These are phyloP conservation scores for Cercospora zeina DNA, from an alignment of 2,329 filamentous ascomycete species.

Conservation along the genomic window DNA sequence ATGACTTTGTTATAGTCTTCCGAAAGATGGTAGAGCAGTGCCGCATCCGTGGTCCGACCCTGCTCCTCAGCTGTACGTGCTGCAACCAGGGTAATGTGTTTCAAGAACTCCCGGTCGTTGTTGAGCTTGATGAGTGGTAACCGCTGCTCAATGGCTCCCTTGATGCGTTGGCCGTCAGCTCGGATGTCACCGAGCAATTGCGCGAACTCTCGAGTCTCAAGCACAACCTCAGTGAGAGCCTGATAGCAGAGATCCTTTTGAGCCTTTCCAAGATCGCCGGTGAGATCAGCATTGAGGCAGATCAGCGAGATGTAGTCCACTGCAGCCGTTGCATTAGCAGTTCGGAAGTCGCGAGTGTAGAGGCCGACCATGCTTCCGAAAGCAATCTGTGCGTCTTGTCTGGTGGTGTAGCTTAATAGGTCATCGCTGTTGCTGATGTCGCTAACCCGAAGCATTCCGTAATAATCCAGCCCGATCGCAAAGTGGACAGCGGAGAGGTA, in stretches of 20 bases:
- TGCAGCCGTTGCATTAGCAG: constrained; percentile 82
- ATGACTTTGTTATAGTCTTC: constrained; percentile 96
- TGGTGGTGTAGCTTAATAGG: constrained; percentile 64
- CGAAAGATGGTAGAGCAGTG: constrained; percentile 89
- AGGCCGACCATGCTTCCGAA: constrained; percentile 92
- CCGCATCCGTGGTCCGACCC: constrained; percentile 87
- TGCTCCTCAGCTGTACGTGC: constrained; percentile 92
- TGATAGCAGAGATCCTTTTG: constrained; percentile 86
- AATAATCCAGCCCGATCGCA: constrained; percentile 82
- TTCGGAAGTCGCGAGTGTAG: constrained; percentile 94
- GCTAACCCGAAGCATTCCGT: constrained; percentile 82
- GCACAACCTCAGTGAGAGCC: constrained; percentile 85
- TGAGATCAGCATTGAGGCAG: constrained; percentile 84
- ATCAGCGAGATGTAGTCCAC: constrained; percentile 92
- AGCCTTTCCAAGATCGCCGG: constrained; percentile 69
- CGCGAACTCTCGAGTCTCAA: constrained; percentile 97
- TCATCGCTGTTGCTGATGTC: constrained; percentile 76
- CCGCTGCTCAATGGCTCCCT: constrained; percentile 83
- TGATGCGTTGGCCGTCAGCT: constrained; percentile 79
- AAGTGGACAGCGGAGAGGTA: constrained; percentile 96
- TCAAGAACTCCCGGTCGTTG: constrained; percentile 80
- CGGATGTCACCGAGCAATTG: constrained; percentile 89
- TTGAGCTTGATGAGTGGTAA: constrained; percentile 76
- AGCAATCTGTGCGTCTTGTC: constrained; percentile 78
- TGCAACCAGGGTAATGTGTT: constrained; percentile 88